Evolutionary conservation across 352 stramenopile genomes (phyloP).

Genomic region (Blastocystis sp.): DNA sequence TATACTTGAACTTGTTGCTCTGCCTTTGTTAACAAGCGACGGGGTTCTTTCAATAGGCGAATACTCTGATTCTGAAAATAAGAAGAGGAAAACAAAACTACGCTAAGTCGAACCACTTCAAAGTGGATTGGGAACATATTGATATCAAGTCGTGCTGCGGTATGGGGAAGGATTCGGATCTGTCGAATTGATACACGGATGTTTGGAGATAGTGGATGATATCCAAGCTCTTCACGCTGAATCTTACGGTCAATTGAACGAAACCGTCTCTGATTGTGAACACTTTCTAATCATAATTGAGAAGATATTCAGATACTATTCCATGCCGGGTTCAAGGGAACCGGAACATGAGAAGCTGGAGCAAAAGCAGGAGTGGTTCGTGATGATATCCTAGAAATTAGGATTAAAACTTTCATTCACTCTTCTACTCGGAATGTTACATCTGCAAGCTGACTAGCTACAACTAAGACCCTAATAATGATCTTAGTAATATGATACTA

Average conservation of each 20-base stretch:
- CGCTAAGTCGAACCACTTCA: neutral
- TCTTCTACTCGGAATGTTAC: neutral
- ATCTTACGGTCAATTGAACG: neutral
- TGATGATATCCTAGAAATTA: neutral
- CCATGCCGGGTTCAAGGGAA: neutral
- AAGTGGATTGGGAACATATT: conserved; percentile 7
- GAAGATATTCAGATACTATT: neutral
- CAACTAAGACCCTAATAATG: neutral
- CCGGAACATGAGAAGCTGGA: neutral
- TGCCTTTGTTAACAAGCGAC: neutral
- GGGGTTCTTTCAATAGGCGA: neutral
- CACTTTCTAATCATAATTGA: neutral
- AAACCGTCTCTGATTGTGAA: neutral
- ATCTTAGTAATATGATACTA: neutral
- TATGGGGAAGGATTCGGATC: neutral
- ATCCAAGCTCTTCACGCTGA: neutral
- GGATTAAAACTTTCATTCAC: neutral
- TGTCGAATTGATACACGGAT: neutral
- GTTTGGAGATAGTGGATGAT: neutral
- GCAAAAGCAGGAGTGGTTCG: neutral
- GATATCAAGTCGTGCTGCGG: neutral
- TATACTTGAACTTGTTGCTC: neutral
- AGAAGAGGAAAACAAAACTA: neutral
- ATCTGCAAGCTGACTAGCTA: neutral
- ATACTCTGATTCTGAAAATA: neutral